Percentiles rank a stretch among this genome's conserved stretches.
These are phyloP conservation scores for Dissophora ornata DNA, from an alignment of 192 early-diverging fungal species.

Conservation along the genomic window DNA sequence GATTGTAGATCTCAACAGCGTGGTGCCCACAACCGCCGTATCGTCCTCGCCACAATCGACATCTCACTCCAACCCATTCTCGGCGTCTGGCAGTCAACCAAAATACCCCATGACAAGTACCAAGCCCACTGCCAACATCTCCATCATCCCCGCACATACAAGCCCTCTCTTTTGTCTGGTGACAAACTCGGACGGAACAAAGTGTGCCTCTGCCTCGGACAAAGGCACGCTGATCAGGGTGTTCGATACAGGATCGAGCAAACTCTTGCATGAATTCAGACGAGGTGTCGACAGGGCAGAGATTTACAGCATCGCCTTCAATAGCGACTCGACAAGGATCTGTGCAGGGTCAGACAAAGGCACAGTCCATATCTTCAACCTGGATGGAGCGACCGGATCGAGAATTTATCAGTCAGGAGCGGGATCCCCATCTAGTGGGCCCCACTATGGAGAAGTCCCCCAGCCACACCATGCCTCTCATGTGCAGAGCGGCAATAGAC, in stretches of 20 bases:
- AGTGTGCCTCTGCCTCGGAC: constrained; percentile 87
- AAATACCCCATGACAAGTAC: constrained; percentile 54
- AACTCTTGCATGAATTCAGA: constrained; percentile 85
- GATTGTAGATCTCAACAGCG: constrained; percentile 79
- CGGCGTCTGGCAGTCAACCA: constrained; percentile 21
- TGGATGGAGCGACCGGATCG: constrained; percentile 66
- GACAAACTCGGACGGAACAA: constrained; percentile 78
- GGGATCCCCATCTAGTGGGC: constrained; percentile 50
- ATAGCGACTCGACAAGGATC: constrained; percentile 77
- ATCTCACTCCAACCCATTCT: constrained; percentile 53
- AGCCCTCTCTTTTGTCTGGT: constrained; percentile 82
- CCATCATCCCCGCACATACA: constrained; percentile 87
- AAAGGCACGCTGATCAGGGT: constrained; percentile 94
- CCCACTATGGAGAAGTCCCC: constrained; percentile 66
- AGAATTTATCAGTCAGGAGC: constrained; percentile 53
- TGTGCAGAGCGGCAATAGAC: constrained; percentile 61
- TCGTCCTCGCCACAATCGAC: constrained; percentile 29
- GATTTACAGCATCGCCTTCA: constrained; percentile 92
- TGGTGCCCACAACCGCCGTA: constrained; percentile 56
- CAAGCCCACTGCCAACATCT: constrained; percentile 67
- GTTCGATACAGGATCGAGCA: constrained; percentile 79
- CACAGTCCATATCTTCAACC: constrained; percentile 93
- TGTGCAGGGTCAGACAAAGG: constrained; percentile 92
- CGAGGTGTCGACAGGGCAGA: constrained; percentile 89
- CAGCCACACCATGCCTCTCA: constrained; percentile 23